Evolutionary conservation across 257 asterid species (phyloP).

Genomic region (Oldenlandia corymbosa): DNA sequence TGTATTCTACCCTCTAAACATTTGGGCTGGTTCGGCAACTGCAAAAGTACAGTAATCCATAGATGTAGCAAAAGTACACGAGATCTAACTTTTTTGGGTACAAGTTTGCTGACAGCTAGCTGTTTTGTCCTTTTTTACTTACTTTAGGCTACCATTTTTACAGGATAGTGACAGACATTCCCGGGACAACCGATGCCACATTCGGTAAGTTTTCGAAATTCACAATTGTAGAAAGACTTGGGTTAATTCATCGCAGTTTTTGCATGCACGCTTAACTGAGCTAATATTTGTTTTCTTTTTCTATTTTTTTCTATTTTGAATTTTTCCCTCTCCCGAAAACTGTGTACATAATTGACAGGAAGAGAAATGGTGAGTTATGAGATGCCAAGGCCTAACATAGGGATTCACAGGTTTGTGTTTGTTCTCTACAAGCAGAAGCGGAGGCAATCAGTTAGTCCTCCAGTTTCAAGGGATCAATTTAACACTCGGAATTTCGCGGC

Average conservation of each 20-base stretch:
- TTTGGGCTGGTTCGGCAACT: too few relatives aligned
- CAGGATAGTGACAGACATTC: conserved; percentile 91
- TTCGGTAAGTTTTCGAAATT: conserved; percentile 51
- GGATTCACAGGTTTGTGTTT: conserved; percentile 81
- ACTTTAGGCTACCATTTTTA: background rate
- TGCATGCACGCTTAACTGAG: too few relatives aligned
- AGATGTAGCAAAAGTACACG: too few relatives aligned
- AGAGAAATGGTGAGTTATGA: conserved; percentile 59
- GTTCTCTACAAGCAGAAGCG: conserved; percentile 60
- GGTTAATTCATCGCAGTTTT: too few relatives aligned
- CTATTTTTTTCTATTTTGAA: too few relatives aligned
- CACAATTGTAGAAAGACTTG: background rate
- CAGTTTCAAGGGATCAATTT: conserved; percentile 54
- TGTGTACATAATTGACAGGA: conserved; percentile 29
- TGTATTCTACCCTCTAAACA: too few relatives aligned
- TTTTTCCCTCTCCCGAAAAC: background rate
- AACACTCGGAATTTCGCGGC: conserved; percentile 59
- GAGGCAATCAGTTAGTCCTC: conserved; percentile 51
- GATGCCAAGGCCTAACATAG: conserved; percentile 66
- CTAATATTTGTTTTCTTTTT: background rate
- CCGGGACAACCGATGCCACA: conserved; percentile 80
- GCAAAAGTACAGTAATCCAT: too few relatives aligned
- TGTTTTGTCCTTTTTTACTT: too few relatives aligned
- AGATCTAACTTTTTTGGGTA: too few relatives aligned
- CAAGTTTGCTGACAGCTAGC: too few relatives aligned